A percentile compares a stretch with the other conserved stretches of the same genome.
Evolutionary conservation across 768 basidiomycete species (phyloP).

Genomic region (Grammothele lineata): DNA sequence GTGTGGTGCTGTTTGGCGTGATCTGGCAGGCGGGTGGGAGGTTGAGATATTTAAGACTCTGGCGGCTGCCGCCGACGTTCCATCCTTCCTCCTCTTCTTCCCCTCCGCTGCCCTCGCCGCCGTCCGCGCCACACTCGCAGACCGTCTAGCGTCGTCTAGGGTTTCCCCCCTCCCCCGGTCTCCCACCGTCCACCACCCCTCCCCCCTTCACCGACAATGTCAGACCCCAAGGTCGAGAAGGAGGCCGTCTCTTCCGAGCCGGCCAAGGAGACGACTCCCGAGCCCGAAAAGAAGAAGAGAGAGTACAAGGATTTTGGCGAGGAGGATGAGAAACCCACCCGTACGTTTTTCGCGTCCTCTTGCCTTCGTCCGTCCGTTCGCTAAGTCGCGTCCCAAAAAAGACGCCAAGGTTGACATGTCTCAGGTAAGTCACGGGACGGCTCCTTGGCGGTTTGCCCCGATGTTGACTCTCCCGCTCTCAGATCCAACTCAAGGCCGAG

Average conservation of each 20-base stretch:
- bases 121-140: slow-evolving; percentile 11
- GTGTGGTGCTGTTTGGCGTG: slow-evolving; percentile 12
- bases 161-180: slow-evolving; percentile 11
- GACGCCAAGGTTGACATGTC: slow-evolving; percentile 89
- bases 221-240: slow-evolving; percentile 52
- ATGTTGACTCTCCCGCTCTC: neutral
- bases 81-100: slow-evolving; percentile 15
- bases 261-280: slow-evolving; percentile 34
- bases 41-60: slow-evolving; percentile 15
- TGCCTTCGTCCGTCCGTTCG: neutral
- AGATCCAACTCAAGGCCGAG: slow-evolving; percentile 88
- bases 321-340: slow-evolving; percentile 52
- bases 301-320: slow-evolving; percentile 87
- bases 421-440: slow-evolving; percentile 37
- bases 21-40: slow-evolving; percentile 11
- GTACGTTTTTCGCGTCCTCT: slow-evolving; percentile 39
- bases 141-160: slow-evolving; percentile 11
- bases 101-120: slow-evolving; percentile 12
- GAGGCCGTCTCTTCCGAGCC: slow-evolving; percentile 51
- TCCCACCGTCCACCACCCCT: slow-evolving; percentile 9
- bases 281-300: slow-evolving; percentile 54
- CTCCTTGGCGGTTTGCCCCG: neutral
- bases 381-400: slow-evolving; percentile 27
- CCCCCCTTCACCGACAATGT: slow-evolving; percentile 24
- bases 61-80: slow-evolving; percentile 17